These are phyloP conservation scores for Tremella mesenterica DNA, from an alignment of 768 basidiomycete genomes.

Conservation along the genomic window DNA sequence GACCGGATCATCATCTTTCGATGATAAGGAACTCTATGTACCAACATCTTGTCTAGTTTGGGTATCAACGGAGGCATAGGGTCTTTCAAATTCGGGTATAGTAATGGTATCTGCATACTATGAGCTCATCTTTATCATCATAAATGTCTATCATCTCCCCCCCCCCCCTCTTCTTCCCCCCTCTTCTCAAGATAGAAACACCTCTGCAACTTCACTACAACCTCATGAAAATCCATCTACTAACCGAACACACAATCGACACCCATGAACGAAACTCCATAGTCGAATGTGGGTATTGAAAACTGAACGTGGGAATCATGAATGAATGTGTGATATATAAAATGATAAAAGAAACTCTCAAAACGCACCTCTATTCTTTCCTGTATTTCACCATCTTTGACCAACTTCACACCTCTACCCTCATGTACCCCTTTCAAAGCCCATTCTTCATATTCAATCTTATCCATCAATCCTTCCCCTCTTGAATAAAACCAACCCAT, in stretches of 20 bases:
- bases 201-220: too few species aligned
- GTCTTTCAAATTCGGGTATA: constrained; percentile 27
- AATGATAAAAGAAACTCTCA: not conserved
- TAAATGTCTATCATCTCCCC: not conserved
- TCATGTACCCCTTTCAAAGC: constrained; percentile 41
- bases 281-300: not conserved
- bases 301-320: not conserved
- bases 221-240: not conserved
- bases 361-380: constrained; percentile 34
- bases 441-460: constrained; percentile 46
- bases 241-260: not conserved
- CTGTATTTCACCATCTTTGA: constrained; percentile 15
- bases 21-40: constrained; percentile 39
- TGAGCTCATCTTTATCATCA: not conserved
- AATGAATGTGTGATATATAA: too few species aligned
- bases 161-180: not conserved
- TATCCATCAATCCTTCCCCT: constrained; percentile 45
- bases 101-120: constrained; percentile 30
- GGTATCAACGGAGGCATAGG: constrained; percentile 29
- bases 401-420: constrained; percentile 30
- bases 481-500: constrained; percentile 37
- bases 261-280: not conserved
- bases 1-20: constrained; percentile 33
- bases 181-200: not conserved
- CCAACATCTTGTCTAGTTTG: constrained; percentile 30